Conservation (phyloP, 129 eudicot genomes). For the Logfia minima region DNA sequence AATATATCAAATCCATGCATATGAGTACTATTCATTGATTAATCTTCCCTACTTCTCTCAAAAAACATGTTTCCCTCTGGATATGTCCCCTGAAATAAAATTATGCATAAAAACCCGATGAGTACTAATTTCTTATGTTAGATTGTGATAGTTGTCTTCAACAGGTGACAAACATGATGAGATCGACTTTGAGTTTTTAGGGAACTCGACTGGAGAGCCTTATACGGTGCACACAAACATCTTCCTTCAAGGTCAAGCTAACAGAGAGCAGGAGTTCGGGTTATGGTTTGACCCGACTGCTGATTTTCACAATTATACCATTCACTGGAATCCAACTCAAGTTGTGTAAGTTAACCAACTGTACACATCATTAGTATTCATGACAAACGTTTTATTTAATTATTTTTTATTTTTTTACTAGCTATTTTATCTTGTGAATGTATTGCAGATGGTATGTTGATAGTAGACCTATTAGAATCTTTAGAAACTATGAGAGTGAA, state of each 20-base stretch:
- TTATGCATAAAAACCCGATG: background rate
- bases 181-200: slow-evolving; percentile 84
- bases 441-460: slow-evolving; percentile 70
- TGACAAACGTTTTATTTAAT: too few species aligned
- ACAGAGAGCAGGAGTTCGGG: slow-evolving; percentile 65
- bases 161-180: slow-evolving; percentile 63
- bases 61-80: too few species aligned
- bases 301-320: slow-evolving; percentile 71
- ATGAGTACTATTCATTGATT: too few species aligned
- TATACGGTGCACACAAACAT: slow-evolving; percentile 76
- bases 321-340: slow-evolving; percentile 63
- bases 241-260: slow-evolving; percentile 61
- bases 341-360: slow-evolving; percentile 47
- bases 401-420: too few species aligned
- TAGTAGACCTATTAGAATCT: slow-evolving; percentile 59
- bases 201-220: slow-evolving; percentile 70
- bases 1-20: background rate
- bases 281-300: slow-evolving; percentile 78
- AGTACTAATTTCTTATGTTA: background rate
- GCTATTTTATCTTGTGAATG: background rate
- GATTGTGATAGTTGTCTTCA: slow-evolving; percentile 48
- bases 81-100: too few species aligned
- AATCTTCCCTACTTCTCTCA: too few species aligned
- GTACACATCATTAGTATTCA: background rate
- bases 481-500: slow-evolving; percentile 45